Evolutionary conservation across 352 stramenopile genomes (phyloP), one percentile per base, ranked within the genome.

Genomic region (Globisporangium spiculum): DNA sequence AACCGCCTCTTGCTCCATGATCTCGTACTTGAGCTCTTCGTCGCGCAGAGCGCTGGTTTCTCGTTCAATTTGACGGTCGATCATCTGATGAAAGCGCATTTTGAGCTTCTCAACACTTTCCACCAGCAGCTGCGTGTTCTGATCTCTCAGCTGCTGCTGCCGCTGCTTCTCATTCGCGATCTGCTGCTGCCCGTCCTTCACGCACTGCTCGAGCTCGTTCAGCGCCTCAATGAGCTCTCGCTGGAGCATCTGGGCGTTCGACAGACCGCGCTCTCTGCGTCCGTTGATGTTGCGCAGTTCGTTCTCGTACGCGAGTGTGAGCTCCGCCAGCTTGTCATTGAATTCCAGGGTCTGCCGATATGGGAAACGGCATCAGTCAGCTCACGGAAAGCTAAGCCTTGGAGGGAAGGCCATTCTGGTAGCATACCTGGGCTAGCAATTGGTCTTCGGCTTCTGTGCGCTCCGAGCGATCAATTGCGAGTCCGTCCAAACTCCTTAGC

Each of bases 181-280:
- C 56, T 82, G 73, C 30, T 66, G 9, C n/a, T 80, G 77, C 0
- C 83, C 85, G 18, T 72, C 63, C 2, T 70, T 63, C 32, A 90
- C 80, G 27, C 77, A 73, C 9, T 74, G 50, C 52, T 93, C 85
- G 1, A 92, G 72, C 26, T 83, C 75, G 18, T 88, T 88, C 8
- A 92, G 70, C 9, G 81, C 78, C 12, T 83, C 73, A 1, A 90
- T 58, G 20, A 92, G 78, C 56, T 91, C 85, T 32, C 71, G 65
- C n/a, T 92, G 79, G n/a, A 92, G 66, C 75, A 88, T 85, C 34
- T 81, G 68, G 0, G 83, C 77, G 48, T 89, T 88, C 7, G 80
- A 89, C 1, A 65, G 36, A 24, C 73, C 74, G 9, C 75, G 74
- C 30, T 86, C 68, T 60, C 79, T 73, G 24, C 77, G 70, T 16